Conservation (phyloP, 305 asterid species). For the Rubia occidens region DNA sequence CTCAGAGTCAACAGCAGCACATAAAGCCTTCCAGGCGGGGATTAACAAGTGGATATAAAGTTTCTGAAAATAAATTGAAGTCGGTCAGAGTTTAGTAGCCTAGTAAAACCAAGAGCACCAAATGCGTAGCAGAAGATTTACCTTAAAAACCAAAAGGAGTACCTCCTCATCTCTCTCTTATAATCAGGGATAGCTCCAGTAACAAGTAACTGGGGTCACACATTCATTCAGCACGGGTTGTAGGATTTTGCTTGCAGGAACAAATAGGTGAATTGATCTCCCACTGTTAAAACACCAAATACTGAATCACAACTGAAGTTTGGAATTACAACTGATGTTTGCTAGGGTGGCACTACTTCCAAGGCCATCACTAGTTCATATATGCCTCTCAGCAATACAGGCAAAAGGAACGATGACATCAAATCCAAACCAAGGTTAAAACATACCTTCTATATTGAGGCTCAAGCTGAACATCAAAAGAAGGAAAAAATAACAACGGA, state of each 20-base stretch:
- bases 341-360: background rate
- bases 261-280: slow-evolving; percentile 43
- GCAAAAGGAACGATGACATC: no score
- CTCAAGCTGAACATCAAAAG: no score
- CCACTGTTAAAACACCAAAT: background rate
- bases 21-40: slow-evolving; percentile 78
- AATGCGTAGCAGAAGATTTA: slow-evolving; percentile 15
- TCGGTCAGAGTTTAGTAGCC: background rate
- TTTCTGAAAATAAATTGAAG: slow-evolving; percentile 36
- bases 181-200: slow-evolving; percentile 76
- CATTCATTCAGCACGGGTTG: slow-evolving; percentile 84
- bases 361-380: no score
- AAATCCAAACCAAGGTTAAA: no score
- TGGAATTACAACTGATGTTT: background rate
- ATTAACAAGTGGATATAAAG: slow-evolving; percentile 73
- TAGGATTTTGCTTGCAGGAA: slow-evolving; percentile 62
- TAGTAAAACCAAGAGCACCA: background rate
- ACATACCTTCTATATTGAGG: no score
- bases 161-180: slow-evolving; percentile 56
- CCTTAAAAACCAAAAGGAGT: slow-evolving; percentile 78
- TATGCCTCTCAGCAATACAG: no score
- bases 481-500: no score
- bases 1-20: slow-evolving; percentile 41
- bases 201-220: slow-evolving; percentile 92
- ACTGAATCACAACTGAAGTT: slow-evolving; percentile 2